Evolutionary conservation across 495 filamentous ascomycete species (phyloP).

Genomic region (Aspergillus steynii): DNA sequence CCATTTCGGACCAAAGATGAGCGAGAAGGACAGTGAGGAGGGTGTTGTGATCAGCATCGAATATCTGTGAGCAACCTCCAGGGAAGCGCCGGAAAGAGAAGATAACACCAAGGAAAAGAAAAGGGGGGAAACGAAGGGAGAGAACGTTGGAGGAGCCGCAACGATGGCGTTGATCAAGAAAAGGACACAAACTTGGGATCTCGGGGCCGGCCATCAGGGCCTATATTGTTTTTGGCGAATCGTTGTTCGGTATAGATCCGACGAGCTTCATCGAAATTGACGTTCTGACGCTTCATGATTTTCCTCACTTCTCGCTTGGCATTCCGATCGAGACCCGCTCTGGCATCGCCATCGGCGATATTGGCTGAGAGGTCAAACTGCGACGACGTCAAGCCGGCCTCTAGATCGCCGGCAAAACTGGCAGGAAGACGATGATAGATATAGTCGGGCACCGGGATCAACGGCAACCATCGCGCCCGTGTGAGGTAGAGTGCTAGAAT

Average conservation of each 20-base stretch:
- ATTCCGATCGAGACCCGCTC: conserved; percentile 74
- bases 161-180: conserved; percentile 51
- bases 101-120: neutral
- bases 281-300: conserved; percentile 79
- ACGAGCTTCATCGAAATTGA: conserved; percentile 90
- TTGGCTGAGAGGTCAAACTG: conserved; percentile 82
- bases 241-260: conserved; percentile 78
- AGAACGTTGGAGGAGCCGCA: neutral
- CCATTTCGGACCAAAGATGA: neutral
- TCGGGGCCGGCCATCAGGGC: conserved; percentile 78
- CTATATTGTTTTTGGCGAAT: conserved; percentile 85
- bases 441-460: conserved; percentile 58
- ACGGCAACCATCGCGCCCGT: conserved; percentile 70
- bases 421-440: conserved; percentile 73
- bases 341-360: conserved; percentile 70
- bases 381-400: conserved; percentile 77
- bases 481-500: conserved; percentile 70
- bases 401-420: conserved; percentile 76
- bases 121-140: neutral
- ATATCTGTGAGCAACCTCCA: neutral
- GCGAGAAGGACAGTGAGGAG: neutral
- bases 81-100: neutral
- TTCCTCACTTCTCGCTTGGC: conserved; percentile 77
- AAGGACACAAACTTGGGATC: conserved; percentile 97
- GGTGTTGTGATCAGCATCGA: neutral